These are phyloP conservation scores for Paramarasmius palmivorus DNA, from an alignment of 1,284 basidiomycete species.

Conservation along the genomic window DNA sequence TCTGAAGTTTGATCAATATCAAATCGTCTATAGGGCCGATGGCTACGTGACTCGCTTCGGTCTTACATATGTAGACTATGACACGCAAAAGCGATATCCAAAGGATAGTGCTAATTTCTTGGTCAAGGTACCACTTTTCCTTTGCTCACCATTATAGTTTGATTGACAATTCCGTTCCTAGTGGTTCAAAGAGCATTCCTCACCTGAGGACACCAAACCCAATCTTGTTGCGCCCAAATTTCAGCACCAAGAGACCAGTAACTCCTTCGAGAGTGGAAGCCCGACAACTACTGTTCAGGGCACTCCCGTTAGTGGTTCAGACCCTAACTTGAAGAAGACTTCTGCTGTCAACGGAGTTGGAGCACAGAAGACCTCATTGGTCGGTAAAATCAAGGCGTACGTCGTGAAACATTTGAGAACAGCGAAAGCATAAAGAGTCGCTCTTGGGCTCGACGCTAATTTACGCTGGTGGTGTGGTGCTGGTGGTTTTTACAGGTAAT, in stretches of 20 bases:
- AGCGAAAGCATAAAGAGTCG: too few species aligned
- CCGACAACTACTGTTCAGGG: neutral
- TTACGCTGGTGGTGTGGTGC: too few species aligned
- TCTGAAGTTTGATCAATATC: too few species aligned
- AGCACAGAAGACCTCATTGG: neutral
- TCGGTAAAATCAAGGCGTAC: neutral
- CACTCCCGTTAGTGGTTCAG: neutral
- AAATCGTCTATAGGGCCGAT: constrained; percentile 46
- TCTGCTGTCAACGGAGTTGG: neutral
- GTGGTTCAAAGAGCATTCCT: constrained; percentile 18
- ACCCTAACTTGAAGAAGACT: neutral
- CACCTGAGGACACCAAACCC: neutral
- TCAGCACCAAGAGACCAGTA: neutral
- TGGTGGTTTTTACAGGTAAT: too few species aligned
- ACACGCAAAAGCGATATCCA: constrained; percentile 67
- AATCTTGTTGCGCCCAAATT: neutral
- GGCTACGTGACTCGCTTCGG: constrained; percentile 66
- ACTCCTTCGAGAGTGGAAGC: neutral
- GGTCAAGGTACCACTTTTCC: constrained; percentile 29
- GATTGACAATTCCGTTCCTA: neutral
- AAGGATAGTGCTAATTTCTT: constrained; percentile 68
- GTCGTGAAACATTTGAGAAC: neutral
- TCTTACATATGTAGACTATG: constrained; percentile 68
- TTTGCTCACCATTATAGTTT: neutral
- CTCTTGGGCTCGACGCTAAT: too few species aligned